Evolutionary conservation across 1,284 basidiomycete genomes (phyloP).

Genomic region (Cystobasidium sp.): DNA sequence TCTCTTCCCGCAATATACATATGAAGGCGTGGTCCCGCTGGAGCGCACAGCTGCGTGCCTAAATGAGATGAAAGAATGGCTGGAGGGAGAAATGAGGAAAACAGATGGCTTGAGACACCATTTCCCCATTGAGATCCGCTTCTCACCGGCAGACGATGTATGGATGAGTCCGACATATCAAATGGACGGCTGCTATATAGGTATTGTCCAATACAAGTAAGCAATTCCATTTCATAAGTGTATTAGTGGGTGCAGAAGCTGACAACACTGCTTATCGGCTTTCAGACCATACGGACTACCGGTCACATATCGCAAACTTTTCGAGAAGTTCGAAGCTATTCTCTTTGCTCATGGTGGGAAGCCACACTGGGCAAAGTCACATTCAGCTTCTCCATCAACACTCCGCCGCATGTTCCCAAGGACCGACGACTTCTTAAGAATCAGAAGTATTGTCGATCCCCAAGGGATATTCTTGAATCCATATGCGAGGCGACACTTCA

Average conservation of each 20-base stretch:
- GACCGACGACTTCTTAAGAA: slow-evolving; percentile 76
- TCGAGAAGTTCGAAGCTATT: slow-evolving; percentile 78
- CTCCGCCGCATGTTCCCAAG: slow-evolving; percentile 77
- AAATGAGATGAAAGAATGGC: slow-evolving; percentile 73
- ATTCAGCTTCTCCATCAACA: slow-evolving; percentile 70
- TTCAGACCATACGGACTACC: slow-evolving; percentile 83
- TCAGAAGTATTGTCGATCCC: slow-evolving; percentile 78
- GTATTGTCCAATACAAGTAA: slow-evolving; percentile 92
- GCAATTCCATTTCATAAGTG: slow-evolving; percentile 53
- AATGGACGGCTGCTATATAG: slow-evolving; percentile 85
- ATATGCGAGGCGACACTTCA: slow-evolving; percentile 62
- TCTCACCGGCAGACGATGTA: slow-evolving; percentile 85
- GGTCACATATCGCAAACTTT: slow-evolving; percentile 83
- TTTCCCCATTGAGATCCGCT: slow-evolving; percentile 92
- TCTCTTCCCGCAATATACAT: slow-evolving; percentile 55
- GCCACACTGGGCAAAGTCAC: slow-evolving; percentile 98
- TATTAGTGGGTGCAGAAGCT: neutral
- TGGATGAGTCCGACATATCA: slow-evolving; percentile 89
- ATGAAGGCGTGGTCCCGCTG: slow-evolving; percentile 59
- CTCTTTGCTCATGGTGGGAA: slow-evolving; percentile 74
- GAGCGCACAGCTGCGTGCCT: slow-evolving; percentile 65
- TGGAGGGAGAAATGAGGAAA: slow-evolving; percentile 70
- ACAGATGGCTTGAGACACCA: slow-evolving; percentile 79
- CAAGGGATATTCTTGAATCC: slow-evolving; percentile 70
- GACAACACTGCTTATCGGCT: neutral